These are phyloP conservation scores for Metarhizium robertsii DNA, from an alignment of 2,329 filamentous ascomycete genomes.

Conservation along the genomic window DNA sequence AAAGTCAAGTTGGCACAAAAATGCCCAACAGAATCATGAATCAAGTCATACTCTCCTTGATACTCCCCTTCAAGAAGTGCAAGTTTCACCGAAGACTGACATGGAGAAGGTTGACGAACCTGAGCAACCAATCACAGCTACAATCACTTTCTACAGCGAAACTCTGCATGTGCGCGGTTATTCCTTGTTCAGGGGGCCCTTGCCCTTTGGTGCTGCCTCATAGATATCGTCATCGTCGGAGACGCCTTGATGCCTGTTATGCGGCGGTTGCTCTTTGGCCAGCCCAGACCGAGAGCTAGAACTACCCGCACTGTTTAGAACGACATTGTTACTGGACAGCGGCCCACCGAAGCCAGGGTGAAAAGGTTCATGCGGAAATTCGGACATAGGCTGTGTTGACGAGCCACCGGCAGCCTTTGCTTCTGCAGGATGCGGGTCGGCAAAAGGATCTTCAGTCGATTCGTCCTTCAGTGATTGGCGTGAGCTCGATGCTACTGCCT, in stretches of 20 bases:
- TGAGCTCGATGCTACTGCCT: constrained; percentile 14
- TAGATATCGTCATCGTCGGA: constrained; percentile 31
- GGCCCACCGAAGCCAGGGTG: constrained; percentile 25
- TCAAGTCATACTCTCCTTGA: neutral
- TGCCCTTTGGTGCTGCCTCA: constrained; percentile 26
- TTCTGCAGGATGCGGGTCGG: constrained; percentile 16
- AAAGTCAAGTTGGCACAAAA: neutral
- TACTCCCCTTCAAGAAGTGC: neutral
- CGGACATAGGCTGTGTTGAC: constrained; percentile 10
- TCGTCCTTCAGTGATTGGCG: constrained; percentile 15
- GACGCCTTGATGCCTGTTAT: constrained; percentile 14
- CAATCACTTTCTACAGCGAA: neutral
- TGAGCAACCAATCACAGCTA: neutral
- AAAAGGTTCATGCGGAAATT: constrained; percentile 26
- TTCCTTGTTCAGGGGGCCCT: constrained; percentile 27
- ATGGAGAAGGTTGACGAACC: neutral
- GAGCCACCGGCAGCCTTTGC: constrained; percentile 7
- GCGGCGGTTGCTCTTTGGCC: constrained; percentile 10
- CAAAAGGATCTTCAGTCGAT: constrained; percentile 25
- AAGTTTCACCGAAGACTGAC: neutral
- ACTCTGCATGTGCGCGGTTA: constrained; percentile 4
- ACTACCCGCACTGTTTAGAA: constrained; percentile 4
- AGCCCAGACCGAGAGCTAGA: constrained; percentile 10
- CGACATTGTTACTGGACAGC: neutral
- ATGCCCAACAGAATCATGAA: neutral